Conservation (phyloP, 2,329 filamentous ascomycete genomes). For the Akanthomyces uredinophilus region DNA sequence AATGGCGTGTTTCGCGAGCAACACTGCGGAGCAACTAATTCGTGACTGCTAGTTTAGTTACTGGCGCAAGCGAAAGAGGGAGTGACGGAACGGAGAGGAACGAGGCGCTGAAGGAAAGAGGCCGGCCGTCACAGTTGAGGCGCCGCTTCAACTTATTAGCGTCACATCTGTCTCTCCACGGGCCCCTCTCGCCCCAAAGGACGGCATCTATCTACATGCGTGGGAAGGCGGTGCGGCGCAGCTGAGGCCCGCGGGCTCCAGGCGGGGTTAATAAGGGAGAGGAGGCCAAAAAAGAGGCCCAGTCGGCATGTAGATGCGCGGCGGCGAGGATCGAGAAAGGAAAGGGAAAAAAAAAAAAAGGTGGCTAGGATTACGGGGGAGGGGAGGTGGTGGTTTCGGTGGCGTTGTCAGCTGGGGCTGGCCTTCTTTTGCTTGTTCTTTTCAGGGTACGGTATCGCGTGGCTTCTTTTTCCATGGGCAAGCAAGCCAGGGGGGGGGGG, state of each 20-base stretch:
- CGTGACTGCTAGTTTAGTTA: too few relatives aligned
- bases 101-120: not conserved
- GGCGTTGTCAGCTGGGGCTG: constrained; percentile 13
- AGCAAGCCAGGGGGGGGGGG: not conserved
- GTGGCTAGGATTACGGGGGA: not conserved
- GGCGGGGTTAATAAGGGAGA: not conserved
- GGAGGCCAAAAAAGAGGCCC: too few relatives aligned
- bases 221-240: not conserved
- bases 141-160: not conserved
- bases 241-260: not conserved
- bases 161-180: not conserved
- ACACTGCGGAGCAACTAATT: too few relatives aligned
- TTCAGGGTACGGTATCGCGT: not conserved
- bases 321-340: not conserved
- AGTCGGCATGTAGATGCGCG: not conserved
- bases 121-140: not conserved
- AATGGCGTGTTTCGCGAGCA: not conserved
- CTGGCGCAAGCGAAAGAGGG: not conserved
- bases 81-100: not conserved
- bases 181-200: not conserved
- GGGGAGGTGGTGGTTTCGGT: not conserved
- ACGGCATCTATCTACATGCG: too few relatives aligned
- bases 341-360: too few relatives aligned
- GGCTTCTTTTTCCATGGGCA: not conserved
- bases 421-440: not conserved